A percentile compares a stretch with the other conserved stretches of the same genome.
phyloP scores from a whole-genome alignment of 495 filamentous ascomycete genomes.

The Penicillium coffeae region DNA sequence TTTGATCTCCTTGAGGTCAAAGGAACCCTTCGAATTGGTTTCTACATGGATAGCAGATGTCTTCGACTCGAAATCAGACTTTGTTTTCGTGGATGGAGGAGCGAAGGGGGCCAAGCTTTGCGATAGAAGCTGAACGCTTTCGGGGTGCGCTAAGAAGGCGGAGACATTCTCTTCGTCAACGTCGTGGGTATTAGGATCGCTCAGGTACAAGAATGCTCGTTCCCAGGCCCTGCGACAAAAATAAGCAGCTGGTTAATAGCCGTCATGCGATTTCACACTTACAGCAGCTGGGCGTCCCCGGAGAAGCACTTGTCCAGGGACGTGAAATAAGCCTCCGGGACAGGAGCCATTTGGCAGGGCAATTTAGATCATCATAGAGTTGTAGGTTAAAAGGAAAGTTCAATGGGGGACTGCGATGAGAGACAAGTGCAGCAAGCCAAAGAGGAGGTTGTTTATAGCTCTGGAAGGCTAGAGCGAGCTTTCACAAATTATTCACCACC shows the following conservation, averaged over 20 bases:
- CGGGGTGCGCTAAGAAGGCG: constrained; percentile 63
- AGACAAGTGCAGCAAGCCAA: constrained; percentile 1
- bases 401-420: constrained; percentile 4
- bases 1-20: constrained; percentile 78
- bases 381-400: constrained; percentile 8
- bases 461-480: constrained; percentile 7
- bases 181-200: constrained; percentile 45
- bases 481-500: constrained; percentile 27
- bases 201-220: constrained; percentile 61
- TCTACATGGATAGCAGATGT: constrained; percentile 88
- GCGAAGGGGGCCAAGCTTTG: constrained; percentile 61
- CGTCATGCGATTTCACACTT: constrained; percentile 16
- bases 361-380: constrained; percentile 51
- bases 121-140: constrained; percentile 62
- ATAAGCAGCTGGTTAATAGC: not conserved
- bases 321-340: constrained; percentile 57
- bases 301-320: constrained; percentile 60
- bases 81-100: constrained; percentile 54
- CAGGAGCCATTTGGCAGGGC: constrained; percentile 65
- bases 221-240: constrained; percentile 64
- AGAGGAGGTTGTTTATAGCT: constrained; percentile 6
- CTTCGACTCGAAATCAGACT: constrained; percentile 74
- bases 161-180: constrained; percentile 48
- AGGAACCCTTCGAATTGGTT: constrained; percentile 60
- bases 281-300: constrained; percentile 58